A percentile compares a stretch with the other conserved stretches of the same genome.
phyloP scores from a whole-genome alignment of 176 grass and related monocot species.

The Oropetium thomaeum region DNA sequence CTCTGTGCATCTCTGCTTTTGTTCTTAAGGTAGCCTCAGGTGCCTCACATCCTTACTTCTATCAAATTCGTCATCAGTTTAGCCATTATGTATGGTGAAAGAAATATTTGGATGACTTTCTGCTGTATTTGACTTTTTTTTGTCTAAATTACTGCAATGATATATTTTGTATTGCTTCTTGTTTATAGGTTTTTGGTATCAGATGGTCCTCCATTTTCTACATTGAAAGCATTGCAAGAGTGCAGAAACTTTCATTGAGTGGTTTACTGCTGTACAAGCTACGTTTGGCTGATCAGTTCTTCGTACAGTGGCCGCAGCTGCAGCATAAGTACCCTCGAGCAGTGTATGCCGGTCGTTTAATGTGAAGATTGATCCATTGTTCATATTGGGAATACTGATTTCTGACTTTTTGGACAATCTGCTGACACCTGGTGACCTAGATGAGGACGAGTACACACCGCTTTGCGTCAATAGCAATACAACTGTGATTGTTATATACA shows the following conservation, averaged over 20 bases:
- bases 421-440: neutral
- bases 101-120: no score
- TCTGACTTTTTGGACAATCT: neutral
- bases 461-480: neutral
- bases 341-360: constrained; percentile 54
- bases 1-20: constrained; percentile 75
- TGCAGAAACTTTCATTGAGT: constrained; percentile 78
- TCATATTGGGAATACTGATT: neutral
- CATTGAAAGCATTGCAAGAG: constrained; percentile 89
- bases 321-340: constrained; percentile 64
- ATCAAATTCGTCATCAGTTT: no score
- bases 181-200: constrained; percentile 61
- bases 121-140: neutral
- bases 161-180: neutral
- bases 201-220: constrained; percentile 85
- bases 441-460: neutral
- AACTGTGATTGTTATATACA: neutral
- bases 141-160: neutral
- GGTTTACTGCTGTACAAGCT: constrained; percentile 89
- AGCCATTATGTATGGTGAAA: no score
- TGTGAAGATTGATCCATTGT: constrained; percentile 38
- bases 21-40: constrained; percentile 61
- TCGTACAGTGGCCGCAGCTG: constrained; percentile 87
- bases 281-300: constrained; percentile 63
- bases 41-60: neutral